Conservation (phyloP, 495 filamentous ascomycete species). For the Choiromyces venosus region DNA sequence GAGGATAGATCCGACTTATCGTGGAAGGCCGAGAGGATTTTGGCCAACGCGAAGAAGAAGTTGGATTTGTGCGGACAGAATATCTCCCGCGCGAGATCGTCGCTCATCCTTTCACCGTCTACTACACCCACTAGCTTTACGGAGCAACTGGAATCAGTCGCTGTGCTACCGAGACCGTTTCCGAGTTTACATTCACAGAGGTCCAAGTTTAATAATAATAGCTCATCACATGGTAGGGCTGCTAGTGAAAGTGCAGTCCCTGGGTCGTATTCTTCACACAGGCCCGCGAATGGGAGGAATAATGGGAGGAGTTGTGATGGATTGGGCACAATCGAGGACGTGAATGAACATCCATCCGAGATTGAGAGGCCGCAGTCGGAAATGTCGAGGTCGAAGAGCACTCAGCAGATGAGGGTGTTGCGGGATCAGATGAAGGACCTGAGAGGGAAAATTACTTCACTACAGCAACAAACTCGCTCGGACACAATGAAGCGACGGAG, state of each 20-base stretch:
- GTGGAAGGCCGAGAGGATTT: conserved; percentile 36
- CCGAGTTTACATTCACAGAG: conserved; percentile 23
- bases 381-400: conserved; percentile 38
- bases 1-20: conserved; percentile 30
- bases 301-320: conserved; percentile 11
- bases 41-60: conserved; percentile 42
- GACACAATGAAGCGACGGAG: conserved; percentile 79
- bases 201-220: conserved; percentile 18
- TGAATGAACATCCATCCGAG: conserved; percentile 30
- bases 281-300: background rate
- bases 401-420: conserved; percentile 68
- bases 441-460: conserved; percentile 79
- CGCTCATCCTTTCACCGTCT: conserved; percentile 33
- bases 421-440: conserved; percentile 91
- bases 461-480: conserved; percentile 75
- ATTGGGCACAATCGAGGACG: conserved; percentile 30
- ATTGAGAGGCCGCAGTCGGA: conserved; percentile 33
- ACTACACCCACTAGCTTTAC: conserved; percentile 37
- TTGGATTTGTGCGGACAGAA: conserved; percentile 41
- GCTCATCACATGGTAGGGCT: conserved; percentile 31
- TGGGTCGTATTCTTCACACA: background rate
- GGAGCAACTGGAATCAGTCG: conserved; percentile 33
- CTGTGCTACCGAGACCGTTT: conserved; percentile 17
- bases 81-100: conserved; percentile 39
- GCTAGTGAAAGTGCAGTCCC: conserved; percentile 41